Conservation (phyloP, 139 green algal species). For the Auxenochlorella protothecoides region DNA sequence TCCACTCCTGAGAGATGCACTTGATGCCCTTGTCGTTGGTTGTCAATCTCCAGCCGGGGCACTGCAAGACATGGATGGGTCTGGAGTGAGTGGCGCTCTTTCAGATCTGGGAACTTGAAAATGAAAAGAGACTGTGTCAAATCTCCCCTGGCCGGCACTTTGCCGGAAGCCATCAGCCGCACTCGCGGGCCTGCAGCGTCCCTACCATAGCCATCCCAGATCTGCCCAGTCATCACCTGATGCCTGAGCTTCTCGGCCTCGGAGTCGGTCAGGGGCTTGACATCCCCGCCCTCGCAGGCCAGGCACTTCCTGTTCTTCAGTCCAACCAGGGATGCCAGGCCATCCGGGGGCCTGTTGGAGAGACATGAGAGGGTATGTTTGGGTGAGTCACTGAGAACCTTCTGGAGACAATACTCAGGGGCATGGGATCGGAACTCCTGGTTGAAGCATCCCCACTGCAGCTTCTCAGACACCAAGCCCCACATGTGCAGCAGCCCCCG, state of each 20-base stretch:
- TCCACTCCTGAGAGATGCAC: slow-evolving; percentile 60
- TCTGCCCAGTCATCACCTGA: slow-evolving; percentile 9
- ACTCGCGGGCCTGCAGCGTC: too few relatives aligned
- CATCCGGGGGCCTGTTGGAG: slow-evolving; percentile 25
- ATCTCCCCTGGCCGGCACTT: too few relatives aligned
- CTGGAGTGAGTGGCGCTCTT: too few relatives aligned
- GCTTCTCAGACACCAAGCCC: neutral
- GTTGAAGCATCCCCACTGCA: neutral
- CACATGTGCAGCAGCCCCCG: neutral
- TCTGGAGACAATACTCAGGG: too few relatives aligned
- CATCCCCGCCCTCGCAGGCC: slow-evolving; percentile 28
- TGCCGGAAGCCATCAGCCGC: too few relatives aligned
- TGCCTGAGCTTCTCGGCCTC: slow-evolving; percentile 35
- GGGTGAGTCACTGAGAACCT: slow-evolving; percentile 1
- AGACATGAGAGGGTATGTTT: neutral
- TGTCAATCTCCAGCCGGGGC: slow-evolving; percentile 45
- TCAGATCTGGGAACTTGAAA: too few relatives aligned
- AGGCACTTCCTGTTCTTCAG: slow-evolving; percentile 40
- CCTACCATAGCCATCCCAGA: too few relatives aligned
- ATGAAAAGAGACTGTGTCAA: too few relatives aligned
- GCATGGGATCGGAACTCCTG: too few relatives aligned
- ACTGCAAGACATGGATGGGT: slow-evolving; percentile 4
- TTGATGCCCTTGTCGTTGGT: slow-evolving; percentile 5
- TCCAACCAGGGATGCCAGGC: slow-evolving; percentile 30
- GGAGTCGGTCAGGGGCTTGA: slow-evolving; percentile 41